Evolutionary conservation across 2,329 filamentous ascomycete species (phyloP), one percentile per base, ranked within the genome.

Genomic region (Arthrobotrys sphaeroides): DNA sequence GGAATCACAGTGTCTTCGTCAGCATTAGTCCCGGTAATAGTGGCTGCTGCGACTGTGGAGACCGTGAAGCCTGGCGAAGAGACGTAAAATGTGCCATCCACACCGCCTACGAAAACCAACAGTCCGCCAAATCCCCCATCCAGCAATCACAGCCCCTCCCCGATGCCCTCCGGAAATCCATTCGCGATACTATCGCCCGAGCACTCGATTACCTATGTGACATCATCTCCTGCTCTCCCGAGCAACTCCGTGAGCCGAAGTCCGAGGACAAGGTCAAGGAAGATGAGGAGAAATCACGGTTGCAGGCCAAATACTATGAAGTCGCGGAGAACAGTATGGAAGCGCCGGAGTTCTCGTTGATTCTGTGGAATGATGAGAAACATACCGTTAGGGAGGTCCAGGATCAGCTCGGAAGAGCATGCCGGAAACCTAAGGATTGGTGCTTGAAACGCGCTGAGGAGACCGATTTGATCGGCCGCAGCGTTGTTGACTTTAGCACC

Each of bases 301-400:
- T 98, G 33, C 89, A 88, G 5, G 88, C 90, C 0, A 89, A 89
- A 53, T 94, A 93, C 83, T 95, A 94, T 78, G 88, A 90, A 67
- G 49, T 65, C 13, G 76, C 73, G 1, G 74, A 78, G 45, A 57
- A 68, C 20, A 65, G 61, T 49, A 65, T 77, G 53, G 45, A 62
- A 18, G 13, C 70, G 18, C 70, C 70, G 12, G 78, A 80, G 49
- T 99, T 91, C 82, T 91, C 92, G 3, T 84, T 99, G 47, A 85
- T 97, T 13, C 85, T 99, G 3, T 99, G 95, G 95, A 99, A 99
- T 79, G 95, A 99, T 78, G 95, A 99, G 84, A 99, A 99, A 83
- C 95, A 99, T 82, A 99, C 95, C 0, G 90, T 98, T 45, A 88
- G 90, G 51, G 95, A 99, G 81, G 94, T 99, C 4, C 87, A 90